phyloP scores from a whole-genome alignment of 73 alveolate genomes.

The Paraurostyla sp. region DNA sequence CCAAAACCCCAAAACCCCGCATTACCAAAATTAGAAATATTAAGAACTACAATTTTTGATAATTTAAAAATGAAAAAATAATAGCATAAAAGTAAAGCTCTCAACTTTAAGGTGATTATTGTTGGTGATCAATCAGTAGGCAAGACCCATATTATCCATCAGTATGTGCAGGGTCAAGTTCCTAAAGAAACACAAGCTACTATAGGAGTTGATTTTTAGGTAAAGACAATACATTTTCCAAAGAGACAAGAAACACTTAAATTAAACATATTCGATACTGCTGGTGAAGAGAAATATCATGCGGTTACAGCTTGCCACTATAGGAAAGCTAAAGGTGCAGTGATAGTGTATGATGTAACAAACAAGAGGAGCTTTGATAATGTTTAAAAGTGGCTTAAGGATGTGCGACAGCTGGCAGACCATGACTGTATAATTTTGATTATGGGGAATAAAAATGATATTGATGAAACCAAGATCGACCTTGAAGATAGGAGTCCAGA shows the following conservation, averaged over 20 bases:
- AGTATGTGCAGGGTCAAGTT: constrained; percentile 32
- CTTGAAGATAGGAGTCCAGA: no score
- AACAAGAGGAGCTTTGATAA: constrained; percentile 49
- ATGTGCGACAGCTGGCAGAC: constrained; percentile 47
- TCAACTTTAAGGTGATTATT: constrained; percentile 14
- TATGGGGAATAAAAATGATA: constrained; percentile 50
- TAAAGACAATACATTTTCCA: background rate
- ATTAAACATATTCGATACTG: constrained; percentile 64
- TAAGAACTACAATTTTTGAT: no score
- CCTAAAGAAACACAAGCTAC: constrained; percentile 35
- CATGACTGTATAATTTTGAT: constrained; percentile 50
- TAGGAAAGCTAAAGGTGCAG: constrained; percentile 62
- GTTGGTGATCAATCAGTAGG: constrained; percentile 54
- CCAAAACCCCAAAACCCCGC: no score
- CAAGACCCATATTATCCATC: constrained; percentile 45
- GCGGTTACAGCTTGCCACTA: constrained; percentile 58
- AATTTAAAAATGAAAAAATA: constrained; percentile 17
- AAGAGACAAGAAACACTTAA: constrained; percentile 34
- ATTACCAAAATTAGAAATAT: no score
- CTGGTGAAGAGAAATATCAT: constrained; percentile 69
- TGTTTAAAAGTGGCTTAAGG: constrained; percentile 57
- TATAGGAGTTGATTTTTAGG: constrained; percentile 46
- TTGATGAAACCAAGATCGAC: background rate
- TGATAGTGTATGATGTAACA: constrained; percentile 65
- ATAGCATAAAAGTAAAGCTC: background rate